phyloP scores from a whole-genome alignment of 2,329 filamentous ascomycete species.

The Mycosphaerella sp. region DNA sequence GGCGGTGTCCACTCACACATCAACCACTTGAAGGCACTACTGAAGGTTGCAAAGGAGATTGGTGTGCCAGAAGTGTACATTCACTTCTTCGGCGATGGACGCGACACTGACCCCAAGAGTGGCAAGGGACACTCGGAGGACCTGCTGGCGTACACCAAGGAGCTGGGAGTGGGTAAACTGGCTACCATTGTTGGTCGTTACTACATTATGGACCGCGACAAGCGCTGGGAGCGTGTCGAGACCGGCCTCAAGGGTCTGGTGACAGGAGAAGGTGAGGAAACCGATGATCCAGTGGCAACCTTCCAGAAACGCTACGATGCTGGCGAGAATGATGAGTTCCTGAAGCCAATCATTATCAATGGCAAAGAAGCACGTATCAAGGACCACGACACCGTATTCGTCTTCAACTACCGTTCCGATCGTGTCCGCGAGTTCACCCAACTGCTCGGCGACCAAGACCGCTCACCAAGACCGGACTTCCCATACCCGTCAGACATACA shows the following conservation, averaged over 20 bases:
- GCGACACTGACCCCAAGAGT: slow-evolving; percentile 96
- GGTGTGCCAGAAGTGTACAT: slow-evolving; percentile 88
- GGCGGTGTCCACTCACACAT: slow-evolving; percentile 96
- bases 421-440: slow-evolving; percentile 95
- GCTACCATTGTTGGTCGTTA: slow-evolving; percentile 93
- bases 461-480: slow-evolving; percentile 85
- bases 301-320: slow-evolving; percentile 83
- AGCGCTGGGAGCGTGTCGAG: slow-evolving; percentile 96
- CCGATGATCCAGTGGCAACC: slow-evolving; percentile 75
- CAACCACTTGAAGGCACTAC: slow-evolving; percentile 79
- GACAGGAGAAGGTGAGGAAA: slow-evolving; percentile 78
- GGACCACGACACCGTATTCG: slow-evolving; percentile 92
- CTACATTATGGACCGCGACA: slow-evolving; percentile 99
- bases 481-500: slow-evolving; percentile 81
- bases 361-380: slow-evolving; percentile 81
- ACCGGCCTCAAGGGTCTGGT: slow-evolving; percentile 82
- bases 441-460: slow-evolving; percentile 85
- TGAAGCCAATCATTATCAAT: slow-evolving; percentile 93
- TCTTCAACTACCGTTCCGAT: slow-evolving; percentile 99
- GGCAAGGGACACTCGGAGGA: slow-evolving; percentile 81
- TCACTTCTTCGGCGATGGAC: slow-evolving; percentile 97
- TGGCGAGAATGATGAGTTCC: slow-evolving; percentile 91
- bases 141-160: slow-evolving; percentile 71
- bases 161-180: slow-evolving; percentile 79
- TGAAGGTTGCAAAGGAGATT: slow-evolving; percentile 84